Evolutionary conservation across 371 early-diverging fungal species (phyloP).

Genomic region (Funneliformis caledonium): DNA sequence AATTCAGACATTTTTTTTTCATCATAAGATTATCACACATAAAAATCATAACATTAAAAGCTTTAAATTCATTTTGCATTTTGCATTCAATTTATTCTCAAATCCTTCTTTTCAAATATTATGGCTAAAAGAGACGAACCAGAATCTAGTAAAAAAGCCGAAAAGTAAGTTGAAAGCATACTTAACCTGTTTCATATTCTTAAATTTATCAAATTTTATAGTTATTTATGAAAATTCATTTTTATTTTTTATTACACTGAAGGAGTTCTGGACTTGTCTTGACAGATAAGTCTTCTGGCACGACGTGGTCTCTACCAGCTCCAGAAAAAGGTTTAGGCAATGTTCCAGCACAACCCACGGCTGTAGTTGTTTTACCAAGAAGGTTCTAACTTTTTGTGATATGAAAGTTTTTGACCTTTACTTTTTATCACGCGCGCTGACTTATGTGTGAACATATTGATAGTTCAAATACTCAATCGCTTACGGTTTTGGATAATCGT

Average conservation of each 20-base stretch:
- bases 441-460: neutral
- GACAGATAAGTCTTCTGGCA: conserved; percentile 27
- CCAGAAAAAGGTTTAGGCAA: neutral
- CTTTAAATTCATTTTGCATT: neutral
- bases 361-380: conserved; percentile 33
- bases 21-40: neutral
- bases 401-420: neutral
- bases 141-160: neutral
- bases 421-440: neutral
- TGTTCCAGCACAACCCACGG: neutral
- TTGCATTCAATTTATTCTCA: neutral
- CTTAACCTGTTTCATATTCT: neutral
- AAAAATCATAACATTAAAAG: neutral
- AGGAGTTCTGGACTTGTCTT: conserved; percentile 1
- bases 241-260: neutral
- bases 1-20: too few relatives aligned
- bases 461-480: conserved; percentile 40
- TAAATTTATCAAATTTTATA: neutral
- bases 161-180: neutral
- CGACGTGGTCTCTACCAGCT: conserved; percentile 16
- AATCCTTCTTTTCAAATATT: neutral
- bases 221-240: neutral
- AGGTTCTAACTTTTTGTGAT: neutral
- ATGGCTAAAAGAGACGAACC: neutral
- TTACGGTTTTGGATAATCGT: conserved; percentile 50